Percentiles rank a stretch among this genome's conserved stretches.
These are phyloP conservation scores for Cadophora malorum DNA, from an alignment of 2,329 filamentous ascomycete species.

Conservation along the genomic window DNA sequence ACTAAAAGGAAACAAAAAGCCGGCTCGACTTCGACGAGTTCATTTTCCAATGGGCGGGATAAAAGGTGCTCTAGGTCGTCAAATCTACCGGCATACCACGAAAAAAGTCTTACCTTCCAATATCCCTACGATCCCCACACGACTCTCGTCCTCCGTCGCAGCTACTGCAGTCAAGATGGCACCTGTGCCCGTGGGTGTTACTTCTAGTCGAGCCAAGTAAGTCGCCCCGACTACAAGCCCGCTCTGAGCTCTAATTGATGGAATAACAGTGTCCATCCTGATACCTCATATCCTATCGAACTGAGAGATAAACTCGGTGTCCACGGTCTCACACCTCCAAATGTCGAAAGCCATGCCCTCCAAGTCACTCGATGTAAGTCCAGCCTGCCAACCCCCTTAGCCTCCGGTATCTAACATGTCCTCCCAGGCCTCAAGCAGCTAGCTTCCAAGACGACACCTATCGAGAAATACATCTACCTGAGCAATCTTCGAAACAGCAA, in stretches of 20 bases:
- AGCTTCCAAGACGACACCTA: slow-evolving; percentile 38
- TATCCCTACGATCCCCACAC: not conserved
- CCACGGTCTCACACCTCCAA: slow-evolving; percentile 42
- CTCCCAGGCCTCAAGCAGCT: slow-evolving; percentile 42
- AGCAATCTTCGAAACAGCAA: slow-evolving; percentile 42
- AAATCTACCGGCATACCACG: slow-evolving; percentile 3
- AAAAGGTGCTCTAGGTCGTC: not conserved
- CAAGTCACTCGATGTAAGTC: slow-evolving; percentile 42
- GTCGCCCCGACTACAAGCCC: not conserved
- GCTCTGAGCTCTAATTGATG: not conserved
- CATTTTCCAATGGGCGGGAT: slow-evolving; percentile 6
- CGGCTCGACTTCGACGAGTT: not conserved
- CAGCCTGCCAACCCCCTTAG: not conserved
- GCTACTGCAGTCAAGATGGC: slow-evolving; percentile 28
- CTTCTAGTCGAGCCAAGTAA: slow-evolving; percentile 22
- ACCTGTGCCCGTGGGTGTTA: not conserved
- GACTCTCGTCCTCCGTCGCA: slow-evolving; percentile 22
- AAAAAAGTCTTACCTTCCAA: not conserved
- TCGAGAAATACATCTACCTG: slow-evolving; percentile 45
- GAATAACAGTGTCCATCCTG: slow-evolving; percentile 27
- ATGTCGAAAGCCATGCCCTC: slow-evolving; percentile 40
- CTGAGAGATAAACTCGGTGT: slow-evolving; percentile 37
- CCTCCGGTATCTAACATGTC: not conserved
- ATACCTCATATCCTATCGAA: slow-evolving; percentile 42
- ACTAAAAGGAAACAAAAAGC: not conserved